Percentiles rank a stretch among this genome's conserved stretches.
Evolutionary conservation across 441 rosid genomes (phyloP).

Genomic region (Arabidopsis hybrid): DNA sequence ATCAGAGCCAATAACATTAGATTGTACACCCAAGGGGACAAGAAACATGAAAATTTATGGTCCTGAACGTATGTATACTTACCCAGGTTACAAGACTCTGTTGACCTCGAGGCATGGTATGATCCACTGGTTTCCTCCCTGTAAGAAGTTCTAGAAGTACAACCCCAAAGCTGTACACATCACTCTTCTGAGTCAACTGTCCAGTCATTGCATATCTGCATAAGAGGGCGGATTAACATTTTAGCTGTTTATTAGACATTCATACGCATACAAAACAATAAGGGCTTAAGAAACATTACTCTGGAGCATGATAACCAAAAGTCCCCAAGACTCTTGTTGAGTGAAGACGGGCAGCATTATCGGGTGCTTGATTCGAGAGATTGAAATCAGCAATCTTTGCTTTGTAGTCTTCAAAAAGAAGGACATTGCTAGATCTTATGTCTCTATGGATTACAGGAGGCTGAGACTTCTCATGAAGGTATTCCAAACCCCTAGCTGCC

Average conservation of each 20-base stretch:
- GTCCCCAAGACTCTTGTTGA: constrained; percentile 99
- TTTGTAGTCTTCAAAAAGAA: constrained; percentile 92
- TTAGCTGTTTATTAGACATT: constrained; percentile 12
- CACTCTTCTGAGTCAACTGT: constrained; percentile 98
- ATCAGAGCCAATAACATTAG: constrained; percentile 25
- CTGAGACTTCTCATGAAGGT: constrained; percentile 91
- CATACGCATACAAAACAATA: not conserved
- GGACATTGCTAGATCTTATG: constrained; percentile 95
- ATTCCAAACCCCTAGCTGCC: constrained; percentile 95
- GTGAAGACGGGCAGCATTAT: constrained; percentile 99
- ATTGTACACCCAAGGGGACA: constrained; percentile 1
- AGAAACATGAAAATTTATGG: not conserved
- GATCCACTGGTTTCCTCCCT: constrained; percentile 98
- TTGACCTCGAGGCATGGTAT: constrained; percentile 99
- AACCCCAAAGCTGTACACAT: constrained; percentile 97
- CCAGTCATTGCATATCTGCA: constrained; percentile 99
- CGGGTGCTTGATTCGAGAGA: constrained; percentile 97
- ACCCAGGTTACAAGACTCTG: constrained; percentile 99
- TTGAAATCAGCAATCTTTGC: constrained; percentile 97
- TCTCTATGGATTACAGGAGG: constrained; percentile 94
- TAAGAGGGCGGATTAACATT: constrained; percentile 7
- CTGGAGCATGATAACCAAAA: constrained; percentile 99
- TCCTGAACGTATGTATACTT: constrained; percentile 30
- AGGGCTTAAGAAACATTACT: constrained; percentile 58
- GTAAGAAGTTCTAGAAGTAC: constrained; percentile 97